Evolutionary conservation across 2,329 filamentous ascomycete species (phyloP), one percentile per base, ranked within the genome.

Genomic region (Paracamarosporium sp.): DNA sequence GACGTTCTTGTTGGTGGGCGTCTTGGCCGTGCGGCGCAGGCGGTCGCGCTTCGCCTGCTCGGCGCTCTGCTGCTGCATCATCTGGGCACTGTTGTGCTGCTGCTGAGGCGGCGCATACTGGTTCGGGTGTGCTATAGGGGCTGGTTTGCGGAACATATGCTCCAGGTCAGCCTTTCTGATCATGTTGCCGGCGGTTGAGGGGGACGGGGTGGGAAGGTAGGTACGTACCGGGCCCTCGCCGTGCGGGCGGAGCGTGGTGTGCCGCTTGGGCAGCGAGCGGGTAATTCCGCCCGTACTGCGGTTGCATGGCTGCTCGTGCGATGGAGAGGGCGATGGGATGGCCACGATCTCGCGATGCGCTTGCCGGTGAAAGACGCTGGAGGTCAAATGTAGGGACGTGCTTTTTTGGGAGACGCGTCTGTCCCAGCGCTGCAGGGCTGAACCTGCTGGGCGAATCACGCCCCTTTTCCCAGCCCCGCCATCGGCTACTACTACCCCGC

Each of bases 1-100:
- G 25, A 99, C 88, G 69, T 92, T 95, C 83, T 92, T 96, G 78
- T 99, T 95, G 57, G 93, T 97, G 1, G 95, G 95, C 78, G 94
- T 96, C 73, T 89, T 88, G 72, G 91, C 92, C 66, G 92, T 88
- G 60, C 93, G 88, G 76, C 93, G 92, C 44, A 90, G 88, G 62
- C 87, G 83, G 74, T 91, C 89, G 65, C 82, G 84, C 43, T 86
- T 86, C 63, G 83, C 78, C 54, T 75, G 65, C 46, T 78, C 76
- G 59, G 78, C 79, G 56, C 78, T 75, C 57, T 79, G 75, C 61
- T 81, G 79, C 55, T 77, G 71, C 55, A 73, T 47, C 67, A 79
- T 63, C 25, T 67, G 67, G 53, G 74, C 56, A 69, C 68, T 64
- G 63, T 66, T 65, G 71, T 75, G 74, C 53, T 82, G 79, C 71